A percentile compares a stretch with the other conserved stretches of the same genome.
phyloP scores from a whole-genome alignment of 148 eudicot genomes.

The Rhododendron henanense region DNA sequence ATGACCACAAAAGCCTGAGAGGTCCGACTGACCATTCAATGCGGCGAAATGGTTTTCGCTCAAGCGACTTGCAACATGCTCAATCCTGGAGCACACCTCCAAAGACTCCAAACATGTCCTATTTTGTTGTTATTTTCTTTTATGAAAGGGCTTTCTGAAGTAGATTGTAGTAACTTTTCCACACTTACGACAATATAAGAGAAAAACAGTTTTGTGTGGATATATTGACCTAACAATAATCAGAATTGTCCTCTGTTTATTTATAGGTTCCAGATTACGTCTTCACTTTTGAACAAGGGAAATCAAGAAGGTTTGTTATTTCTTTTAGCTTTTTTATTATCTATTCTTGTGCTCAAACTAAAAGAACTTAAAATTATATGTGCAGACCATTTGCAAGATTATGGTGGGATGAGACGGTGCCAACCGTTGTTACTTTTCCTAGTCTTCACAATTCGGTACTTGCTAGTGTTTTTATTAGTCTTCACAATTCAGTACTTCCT shows the following conservation, averaged over 20 bases:
- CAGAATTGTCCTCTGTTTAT: slow-evolving; percentile 8
- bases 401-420: slow-evolving; percentile 96
- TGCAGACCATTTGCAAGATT: slow-evolving; percentile 78
- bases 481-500: slow-evolving; percentile 15
- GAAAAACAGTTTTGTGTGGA: background rate
- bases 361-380: slow-evolving; percentile 6
- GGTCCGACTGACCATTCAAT: background rate
- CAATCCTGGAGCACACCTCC: background rate
- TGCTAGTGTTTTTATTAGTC: background rate
- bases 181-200: background rate
- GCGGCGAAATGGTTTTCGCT: background rate
- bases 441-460: slow-evolving; percentile 44
- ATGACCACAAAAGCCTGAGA: background rate
- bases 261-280: slow-evolving; percentile 65
- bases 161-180: background rate
- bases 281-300: slow-evolving; percentile 66
- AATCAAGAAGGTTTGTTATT: slow-evolving; percentile 61
- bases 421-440: slow-evolving; percentile 70
- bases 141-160: background rate
- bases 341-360: background rate
- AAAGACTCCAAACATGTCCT: background rate
- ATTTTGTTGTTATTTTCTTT: background rate
- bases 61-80: background rate
- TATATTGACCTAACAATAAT: background rate
- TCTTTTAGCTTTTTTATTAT: background rate